Conservation (phyloP, 164 flowering plant genomes). For the Buxus sempervirens region DNA sequence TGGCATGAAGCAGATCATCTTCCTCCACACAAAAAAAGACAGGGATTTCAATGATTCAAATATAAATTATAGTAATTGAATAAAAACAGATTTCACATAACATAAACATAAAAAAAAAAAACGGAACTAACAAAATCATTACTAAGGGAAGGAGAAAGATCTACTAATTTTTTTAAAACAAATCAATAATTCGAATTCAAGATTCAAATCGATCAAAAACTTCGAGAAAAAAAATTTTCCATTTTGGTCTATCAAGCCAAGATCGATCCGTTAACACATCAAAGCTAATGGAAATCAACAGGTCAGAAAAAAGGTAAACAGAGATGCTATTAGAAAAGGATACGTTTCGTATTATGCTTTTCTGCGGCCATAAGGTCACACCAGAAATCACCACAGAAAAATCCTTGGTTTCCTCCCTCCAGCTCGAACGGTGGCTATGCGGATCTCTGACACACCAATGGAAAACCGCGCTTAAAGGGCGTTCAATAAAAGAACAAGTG, state of each 20-base stretch:
- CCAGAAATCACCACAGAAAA: slow-evolving; percentile 35
- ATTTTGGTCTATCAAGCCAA: not conserved
- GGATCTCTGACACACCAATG: not conserved
- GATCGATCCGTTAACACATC: not conserved
- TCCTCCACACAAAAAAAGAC: too few species aligned
- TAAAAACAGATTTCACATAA: too few species aligned
- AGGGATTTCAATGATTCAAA: too few species aligned
- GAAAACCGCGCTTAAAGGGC: not conserved
- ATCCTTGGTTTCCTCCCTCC: slow-evolving; percentile 31
- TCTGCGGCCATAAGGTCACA: slow-evolving; percentile 36
- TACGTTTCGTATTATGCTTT: slow-evolving; percentile 28
- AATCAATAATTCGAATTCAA: not conserved
- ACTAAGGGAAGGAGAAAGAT: not conserved
- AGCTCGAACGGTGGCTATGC: slow-evolving; percentile 19
- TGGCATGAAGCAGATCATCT: too few species aligned
- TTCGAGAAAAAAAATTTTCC: not conserved
- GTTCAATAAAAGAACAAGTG: not conserved
- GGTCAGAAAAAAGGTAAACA: not conserved
- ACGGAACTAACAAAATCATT: not conserved
- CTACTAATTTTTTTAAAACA: not conserved
- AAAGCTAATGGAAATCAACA: not conserved
- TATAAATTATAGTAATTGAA: too few species aligned
- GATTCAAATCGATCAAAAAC: not conserved
- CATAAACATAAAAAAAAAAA: not conserved
- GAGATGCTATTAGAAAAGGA: slow-evolving; percentile 18